Percentiles rank a stretch among this genome's conserved stretches.
phyloP scores from a whole-genome alignment of 1,284 basidiomycete species.

The Heterobasidion irregulare region DNA sequence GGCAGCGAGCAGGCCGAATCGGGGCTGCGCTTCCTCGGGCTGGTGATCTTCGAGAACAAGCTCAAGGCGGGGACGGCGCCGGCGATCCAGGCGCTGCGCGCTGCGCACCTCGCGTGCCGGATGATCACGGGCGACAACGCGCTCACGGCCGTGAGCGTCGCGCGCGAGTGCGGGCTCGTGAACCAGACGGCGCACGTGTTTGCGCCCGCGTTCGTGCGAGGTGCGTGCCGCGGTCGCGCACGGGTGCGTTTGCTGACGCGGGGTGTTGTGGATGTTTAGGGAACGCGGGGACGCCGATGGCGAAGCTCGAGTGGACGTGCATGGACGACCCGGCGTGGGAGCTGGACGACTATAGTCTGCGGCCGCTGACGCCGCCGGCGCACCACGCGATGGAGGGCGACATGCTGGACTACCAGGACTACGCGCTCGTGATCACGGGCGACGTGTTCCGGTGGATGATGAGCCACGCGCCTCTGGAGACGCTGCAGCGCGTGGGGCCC shows the following conservation, averaged over 20 bases:
- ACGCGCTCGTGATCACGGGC: slow-evolving; percentile 90
- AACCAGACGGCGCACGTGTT: slow-evolving; percentile 91
- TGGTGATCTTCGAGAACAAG: slow-evolving; percentile 99
- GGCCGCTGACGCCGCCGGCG: slow-evolving; percentile 61
- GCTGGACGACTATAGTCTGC: slow-evolving; percentile 84
- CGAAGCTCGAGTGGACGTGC: slow-evolving; percentile 84
- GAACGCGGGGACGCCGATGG: slow-evolving; percentile 47
- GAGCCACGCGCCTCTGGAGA: slow-evolving; percentile 90
- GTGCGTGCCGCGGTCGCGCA: slow-evolving; percentile 25
- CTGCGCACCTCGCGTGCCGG: slow-evolving; percentile 88
- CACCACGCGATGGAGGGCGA: slow-evolving; percentile 62
- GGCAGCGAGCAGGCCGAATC: slow-evolving; percentile 90
- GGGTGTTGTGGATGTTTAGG: slow-evolving; percentile 30
- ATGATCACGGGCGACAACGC: slow-evolving; percentile 99
- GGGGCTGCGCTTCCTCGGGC: slow-evolving; percentile 84
- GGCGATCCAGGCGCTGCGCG: slow-evolving; percentile 83
- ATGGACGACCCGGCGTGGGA: slow-evolving; percentile 87
- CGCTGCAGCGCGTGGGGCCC: too few species aligned
- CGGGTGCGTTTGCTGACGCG: not conserved
- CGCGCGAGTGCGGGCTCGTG: slow-evolving; percentile 89
- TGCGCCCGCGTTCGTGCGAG: slow-evolving; percentile 74
- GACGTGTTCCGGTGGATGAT: slow-evolving; percentile 99
- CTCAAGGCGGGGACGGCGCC: slow-evolving; percentile 91
- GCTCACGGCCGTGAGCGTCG: slow-evolving; percentile 94
- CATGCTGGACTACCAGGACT: slow-evolving; percentile 77